Evolutionary conservation across 2,329 filamentous ascomycete genomes (phyloP), one percentile per base, ranked within the genome.

Genomic region (Aspergillus sp.): DNA sequence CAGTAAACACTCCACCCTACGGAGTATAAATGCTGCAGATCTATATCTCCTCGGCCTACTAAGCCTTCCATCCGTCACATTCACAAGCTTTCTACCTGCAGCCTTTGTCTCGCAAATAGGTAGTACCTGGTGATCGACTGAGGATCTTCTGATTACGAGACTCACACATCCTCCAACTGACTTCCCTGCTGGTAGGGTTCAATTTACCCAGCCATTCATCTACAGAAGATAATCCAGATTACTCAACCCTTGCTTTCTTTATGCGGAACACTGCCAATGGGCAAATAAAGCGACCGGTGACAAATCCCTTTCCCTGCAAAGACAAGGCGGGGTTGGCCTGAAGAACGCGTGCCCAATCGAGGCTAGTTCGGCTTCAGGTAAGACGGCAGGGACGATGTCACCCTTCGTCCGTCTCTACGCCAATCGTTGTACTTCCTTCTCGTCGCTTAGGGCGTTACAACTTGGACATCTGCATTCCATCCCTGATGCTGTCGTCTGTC

Each of bases 361-460:
- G 54, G 29, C 54, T 50, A 45, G 24, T 32, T 26, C 55, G 11
- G n/a, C 29, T 42, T n/a, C 14, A 42, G 53, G 42, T 49, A 50
- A 50, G 54, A 56, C 45, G 46, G 46, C 26, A 22, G 18, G 26
- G 20, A 49, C 56, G 47, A 61, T 58, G 59, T 55, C 52, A 61
- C 59, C 59, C 36, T 61, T 47, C 45, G 18, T 12, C 22, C 45
- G 45, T 47, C 45, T 47, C 45, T 47, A 20, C 45, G 36, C 36
- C 36, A 42, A 42, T 42, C 36, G 36, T 42, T 42, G 36, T 14
- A 16, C 36, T 42, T 42, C 36, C 36, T 42, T 16, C 36, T 42
- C 16, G 36, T 42, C 36, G 36, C 36, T 42, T 42, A 14, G 11
- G 24, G 24, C 18, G 47, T 49, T 49, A 14, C 36, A n/a, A 42